Evolutionary conservation across 2,329 filamentous ascomycete species (phyloP).

Genomic region (Emmonsia crescens): DNA sequence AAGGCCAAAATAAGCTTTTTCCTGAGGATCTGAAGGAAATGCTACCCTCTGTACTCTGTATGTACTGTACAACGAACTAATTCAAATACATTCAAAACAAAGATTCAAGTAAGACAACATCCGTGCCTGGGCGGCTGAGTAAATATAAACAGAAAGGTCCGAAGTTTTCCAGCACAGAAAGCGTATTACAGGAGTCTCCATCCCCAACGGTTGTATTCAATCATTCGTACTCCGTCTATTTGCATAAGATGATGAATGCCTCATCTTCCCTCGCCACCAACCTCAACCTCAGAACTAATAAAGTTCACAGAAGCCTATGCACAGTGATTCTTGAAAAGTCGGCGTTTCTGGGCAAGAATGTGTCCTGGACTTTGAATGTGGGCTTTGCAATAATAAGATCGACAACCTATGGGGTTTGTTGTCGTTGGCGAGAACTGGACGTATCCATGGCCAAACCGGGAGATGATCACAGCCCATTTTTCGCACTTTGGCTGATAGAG

Average conservation of each 20-base stretch:
- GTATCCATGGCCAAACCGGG: too few relatives aligned
- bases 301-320: background rate
- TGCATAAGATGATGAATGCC: background rate
- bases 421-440: background rate
- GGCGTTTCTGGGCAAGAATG: background rate
- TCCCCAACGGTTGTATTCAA: background rate
- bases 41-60: background rate
- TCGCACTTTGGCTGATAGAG: background rate
- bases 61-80: background rate
- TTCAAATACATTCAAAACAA: background rate
- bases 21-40: background rate
- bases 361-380: background rate
- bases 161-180: background rate
- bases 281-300: background rate
- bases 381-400: background rate
- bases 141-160: background rate
- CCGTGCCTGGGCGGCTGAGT: background rate
- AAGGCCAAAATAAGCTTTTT: background rate
- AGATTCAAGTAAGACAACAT: background rate
- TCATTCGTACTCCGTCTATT: background rate
- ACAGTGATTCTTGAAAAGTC: background rate
- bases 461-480: background rate
- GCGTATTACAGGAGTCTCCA: background rate
- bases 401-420: background rate
- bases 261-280: background rate